Evolutionary conservation across 345 rosid species (phyloP), one percentile per base, ranked within the genome.

Genomic region (Carallia brachiata): DNA sequence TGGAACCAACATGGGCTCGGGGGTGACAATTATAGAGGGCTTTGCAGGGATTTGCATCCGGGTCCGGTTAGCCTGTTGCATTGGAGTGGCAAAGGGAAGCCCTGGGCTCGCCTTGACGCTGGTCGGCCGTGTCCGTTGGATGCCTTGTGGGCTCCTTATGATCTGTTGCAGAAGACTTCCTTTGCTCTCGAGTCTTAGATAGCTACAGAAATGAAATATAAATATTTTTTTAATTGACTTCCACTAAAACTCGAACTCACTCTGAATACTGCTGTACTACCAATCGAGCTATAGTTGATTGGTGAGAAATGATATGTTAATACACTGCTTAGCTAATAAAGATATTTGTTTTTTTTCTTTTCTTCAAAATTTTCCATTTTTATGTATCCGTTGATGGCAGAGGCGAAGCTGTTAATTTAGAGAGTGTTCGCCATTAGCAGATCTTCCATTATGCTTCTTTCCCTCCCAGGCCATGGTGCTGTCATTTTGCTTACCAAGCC

Each of bases 41-140:
- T 75, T 3, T 81, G 84, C 36, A 52, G 84, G 63, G 62, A 81
- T 18, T 59, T 81, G 77, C 84, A 81, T 59, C 81, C 79, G 1
- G 84, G 84, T 48, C 81, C 84, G 9, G 84, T 78, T 7, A 81
- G 84, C 56, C 55, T 81, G 19, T n/a, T 81, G 73, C 84, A 81
- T 61, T 81, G 84, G 84, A 81, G 84, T 44, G 84, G 84, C 5
- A 81, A 81, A 70, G 84, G 84, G 50, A 81, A 81, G 64, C 84
- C 84, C 0, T 81, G 84, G 84, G 78, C 37, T 57, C 70, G 84
- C 40, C 66, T 81, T 1, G 81, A 78, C 39, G 61, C 66, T 2
- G 69, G 69, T 60, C 69, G 75, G 59, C 70, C 81, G 4, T 81
- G 84, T 17, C 84, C 84, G 1, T 5, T 78, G 58, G 84, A 81